Conservation (phyloP, 208 protist genomes). For the Crithidia brevicula region DNA sequence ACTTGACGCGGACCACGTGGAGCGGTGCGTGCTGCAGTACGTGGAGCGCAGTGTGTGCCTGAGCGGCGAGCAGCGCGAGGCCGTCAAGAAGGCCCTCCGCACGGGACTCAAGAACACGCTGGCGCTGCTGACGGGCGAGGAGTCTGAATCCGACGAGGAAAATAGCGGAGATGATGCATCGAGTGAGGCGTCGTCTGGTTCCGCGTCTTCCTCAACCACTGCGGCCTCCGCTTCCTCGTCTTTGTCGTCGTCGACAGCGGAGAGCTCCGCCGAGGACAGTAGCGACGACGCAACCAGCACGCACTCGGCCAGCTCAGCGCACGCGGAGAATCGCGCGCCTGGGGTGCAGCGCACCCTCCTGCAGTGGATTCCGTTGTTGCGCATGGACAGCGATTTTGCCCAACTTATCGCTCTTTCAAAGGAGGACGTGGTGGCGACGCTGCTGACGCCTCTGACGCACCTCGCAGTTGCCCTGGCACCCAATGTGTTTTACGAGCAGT, state of each 20-base stretch:
- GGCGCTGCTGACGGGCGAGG: slow-evolving; percentile 30
- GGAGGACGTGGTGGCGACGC: slow-evolving; percentile 30
- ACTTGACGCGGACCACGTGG: slow-evolving; percentile 51
- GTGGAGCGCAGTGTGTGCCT: slow-evolving; percentile 12
- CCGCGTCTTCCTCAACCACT: not conserved
- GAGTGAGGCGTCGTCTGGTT: not conserved
- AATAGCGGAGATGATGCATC: not conserved
- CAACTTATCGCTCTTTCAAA: slow-evolving; percentile 36
- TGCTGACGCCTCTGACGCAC: slow-evolving; percentile 34
- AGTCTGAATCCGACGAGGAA: slow-evolving; percentile 25
- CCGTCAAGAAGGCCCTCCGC: slow-evolving; percentile 43
- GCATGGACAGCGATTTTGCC: slow-evolving; percentile 28
- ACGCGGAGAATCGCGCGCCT: slow-evolving; percentile 28
- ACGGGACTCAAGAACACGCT: slow-evolving; percentile 34
- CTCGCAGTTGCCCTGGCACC: slow-evolving; percentile 64
- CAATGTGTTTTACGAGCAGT: slow-evolving; percentile 71
- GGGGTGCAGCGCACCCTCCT: slow-evolving; percentile 36
- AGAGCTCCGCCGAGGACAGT: not conserved
- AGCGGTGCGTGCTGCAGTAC: slow-evolving; percentile 40
- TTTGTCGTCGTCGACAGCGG: slow-evolving; percentile 16
- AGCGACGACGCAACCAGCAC: slow-evolving; percentile 2
- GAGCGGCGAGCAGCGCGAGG: slow-evolving; percentile 32
- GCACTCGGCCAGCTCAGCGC: not conserved
- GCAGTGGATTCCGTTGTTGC: slow-evolving; percentile 51
- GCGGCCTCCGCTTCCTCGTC: not conserved